Evolutionary conservation across 2,329 filamentous ascomycete species (phyloP), one percentile per base, ranked within the genome.

Genomic region (Cordyceps pruinosa): DNA sequence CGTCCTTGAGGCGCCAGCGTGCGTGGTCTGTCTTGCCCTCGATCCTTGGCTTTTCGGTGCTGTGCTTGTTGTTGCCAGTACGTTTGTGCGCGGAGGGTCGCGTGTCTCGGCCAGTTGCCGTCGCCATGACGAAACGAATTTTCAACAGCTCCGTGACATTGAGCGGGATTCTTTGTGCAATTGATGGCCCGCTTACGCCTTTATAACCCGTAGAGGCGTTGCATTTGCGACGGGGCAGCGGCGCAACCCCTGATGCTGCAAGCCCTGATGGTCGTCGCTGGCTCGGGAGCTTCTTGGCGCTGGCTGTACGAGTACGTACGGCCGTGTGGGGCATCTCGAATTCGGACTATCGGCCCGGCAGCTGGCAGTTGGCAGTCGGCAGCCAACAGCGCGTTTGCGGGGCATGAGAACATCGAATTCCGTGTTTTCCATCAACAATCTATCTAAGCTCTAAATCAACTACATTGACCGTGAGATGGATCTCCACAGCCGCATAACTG

Each of bases 1-100:
- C 89, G 66, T 95, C 87, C 60, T 84, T 81, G 69, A 97, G 74
- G 60, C 94, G 83, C 94, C 94, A 99, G 71, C 88, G 80, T 8
- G 84, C 81, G 62, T 83, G 83, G 72, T 99, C 93, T 5, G 91
- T 97, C 67, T 81, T 84, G 39, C 77, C 73, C 46, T 72, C 73
- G 48, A 84, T 69, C 60, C 70, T 76, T 32, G 76, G 76, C 49
- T 71, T 73, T 63, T 81, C 81, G 34, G 74, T 71, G 58, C 67
- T 72, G 34, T 65, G 63, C 46, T 67, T 7, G 30, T 59, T 66
- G 55, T 76, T 73, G 60, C 69, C 71, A 39, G 68, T 66, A 39
- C 76, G 75, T 67, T 81, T 82, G 59, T 70, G 70, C 47, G 69
- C 68, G 59, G 69, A 73, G 44, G 67, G 61, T 57, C 64, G 66